Conservation (phyloP, 495 filamentous ascomycete species). For the Choiromyces venosus region DNA sequence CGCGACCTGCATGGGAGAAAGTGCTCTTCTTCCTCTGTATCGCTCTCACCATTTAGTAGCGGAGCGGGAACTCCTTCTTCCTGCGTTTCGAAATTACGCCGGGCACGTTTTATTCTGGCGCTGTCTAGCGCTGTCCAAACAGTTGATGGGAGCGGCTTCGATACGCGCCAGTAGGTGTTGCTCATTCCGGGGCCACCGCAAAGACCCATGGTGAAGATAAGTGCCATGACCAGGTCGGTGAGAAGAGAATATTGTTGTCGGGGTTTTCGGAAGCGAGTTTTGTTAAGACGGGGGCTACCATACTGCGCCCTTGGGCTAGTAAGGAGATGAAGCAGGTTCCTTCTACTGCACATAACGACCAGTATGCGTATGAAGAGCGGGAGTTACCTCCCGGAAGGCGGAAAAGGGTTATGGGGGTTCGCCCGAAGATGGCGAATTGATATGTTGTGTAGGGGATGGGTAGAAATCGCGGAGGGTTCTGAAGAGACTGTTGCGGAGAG, state of each 20-base stretch:
- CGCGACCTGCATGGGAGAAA: constrained; percentile 13
- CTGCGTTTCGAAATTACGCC: constrained; percentile 4
- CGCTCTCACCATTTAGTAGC: background rate
- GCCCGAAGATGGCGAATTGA: constrained; percentile 28
- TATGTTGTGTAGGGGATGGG: constrained; percentile 35
- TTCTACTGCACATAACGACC: constrained; percentile 24
- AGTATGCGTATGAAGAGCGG: constrained; percentile 26
- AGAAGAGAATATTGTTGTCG: constrained; percentile 22
- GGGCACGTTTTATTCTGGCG: constrained; percentile 1
- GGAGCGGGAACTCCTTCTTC: constrained; percentile 21
- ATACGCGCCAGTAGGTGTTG: constrained; percentile 37
- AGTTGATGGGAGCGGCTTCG: constrained; percentile 19
- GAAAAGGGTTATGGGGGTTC: constrained; percentile 31
- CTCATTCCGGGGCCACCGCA: constrained; percentile 38
- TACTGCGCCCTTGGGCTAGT: constrained; percentile 19
- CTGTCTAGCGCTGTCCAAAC: constrained; percentile 32
- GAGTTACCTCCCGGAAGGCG: constrained; percentile 27
- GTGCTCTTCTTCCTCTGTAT: constrained; percentile 14
- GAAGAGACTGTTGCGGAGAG: constrained; percentile 14
- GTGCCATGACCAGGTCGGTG: constrained; percentile 15
- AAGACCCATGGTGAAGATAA: constrained; percentile 28
- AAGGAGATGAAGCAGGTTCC: constrained; percentile 23
- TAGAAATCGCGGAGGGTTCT: constrained; percentile 33
- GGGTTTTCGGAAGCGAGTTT: constrained; percentile 5
- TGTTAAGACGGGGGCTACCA: constrained; percentile 5